Conservation (phyloP, 78 protist species). For the Dictyostelium firmibasis region DNA sequence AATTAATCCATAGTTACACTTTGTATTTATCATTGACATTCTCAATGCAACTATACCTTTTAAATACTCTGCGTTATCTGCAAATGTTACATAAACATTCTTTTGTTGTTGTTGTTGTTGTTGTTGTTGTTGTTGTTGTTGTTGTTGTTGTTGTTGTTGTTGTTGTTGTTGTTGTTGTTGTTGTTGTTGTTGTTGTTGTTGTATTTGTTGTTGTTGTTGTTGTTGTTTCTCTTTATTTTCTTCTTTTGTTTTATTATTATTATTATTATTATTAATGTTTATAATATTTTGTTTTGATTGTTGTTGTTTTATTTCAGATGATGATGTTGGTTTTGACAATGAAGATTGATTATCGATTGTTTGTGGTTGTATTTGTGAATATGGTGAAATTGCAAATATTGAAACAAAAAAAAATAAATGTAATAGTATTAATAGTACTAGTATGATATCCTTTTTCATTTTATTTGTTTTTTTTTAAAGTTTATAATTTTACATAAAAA, state of each 20-base stretch:
- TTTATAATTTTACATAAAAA: too few relatives aligned
- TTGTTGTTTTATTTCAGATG: not conserved
- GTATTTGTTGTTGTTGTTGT: too few relatives aligned
- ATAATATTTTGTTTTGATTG: not conserved
- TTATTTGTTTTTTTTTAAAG: not conserved
- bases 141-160: not conserved
- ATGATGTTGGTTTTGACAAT: not conserved
- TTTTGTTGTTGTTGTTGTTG: not conserved
- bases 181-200: too few relatives aligned
- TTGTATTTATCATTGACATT: conserved; percentile 21
- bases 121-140: not conserved
- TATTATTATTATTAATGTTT: not conserved
- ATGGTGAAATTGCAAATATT: not conserved
- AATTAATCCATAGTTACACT: not conserved
- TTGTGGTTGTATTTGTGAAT: not conserved
- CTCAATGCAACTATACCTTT: conserved; percentile 48
- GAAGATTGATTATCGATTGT: not conserved
- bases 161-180: too few relatives aligned
- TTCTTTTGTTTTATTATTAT: not conserved
- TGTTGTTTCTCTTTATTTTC: not conserved
- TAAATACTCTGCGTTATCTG: conserved; percentile 47
- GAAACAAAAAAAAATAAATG: conserved; percentile 7
- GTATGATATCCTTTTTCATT: not conserved
- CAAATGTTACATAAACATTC: conserved; percentile 52
- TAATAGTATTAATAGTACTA: not conserved